phyloP scores from a whole-genome alignment of 441 rosid species.

The Adansonia madagascariensis region DNA sequence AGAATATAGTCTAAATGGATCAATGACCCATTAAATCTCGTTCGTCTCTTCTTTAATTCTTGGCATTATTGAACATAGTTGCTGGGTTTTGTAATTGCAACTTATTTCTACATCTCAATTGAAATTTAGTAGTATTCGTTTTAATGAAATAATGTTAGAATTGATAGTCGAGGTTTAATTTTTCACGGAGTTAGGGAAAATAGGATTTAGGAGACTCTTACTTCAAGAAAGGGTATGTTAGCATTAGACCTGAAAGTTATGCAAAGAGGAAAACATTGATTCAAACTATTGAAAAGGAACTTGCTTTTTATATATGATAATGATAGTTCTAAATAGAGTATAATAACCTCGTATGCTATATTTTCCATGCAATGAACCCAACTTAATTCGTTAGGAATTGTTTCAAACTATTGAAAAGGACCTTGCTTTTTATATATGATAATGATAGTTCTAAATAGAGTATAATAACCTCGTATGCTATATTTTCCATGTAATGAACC shows the following conservation, averaged over 20 bases:
- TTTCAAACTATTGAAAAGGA: neutral
- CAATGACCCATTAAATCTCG: neutral
- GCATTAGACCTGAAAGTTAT: constrained; percentile 10
- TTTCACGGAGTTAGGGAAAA: neutral
- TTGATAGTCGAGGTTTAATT: neutral
- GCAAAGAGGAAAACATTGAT: neutral
- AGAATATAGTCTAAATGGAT: neutral
- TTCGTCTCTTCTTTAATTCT: neutral
- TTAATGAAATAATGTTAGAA: neutral
- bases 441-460: neutral
- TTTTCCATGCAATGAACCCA: neutral
- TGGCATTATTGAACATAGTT: neutral
- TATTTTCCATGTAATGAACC: neutral
- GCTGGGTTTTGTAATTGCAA: neutral
- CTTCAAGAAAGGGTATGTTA: neutral
- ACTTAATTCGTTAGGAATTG: neutral
- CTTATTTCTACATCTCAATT: neutral
- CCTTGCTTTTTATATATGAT: neutral
- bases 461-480: neutral
- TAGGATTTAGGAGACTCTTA: neutral
- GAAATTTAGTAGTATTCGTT: neutral
- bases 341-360: neutral
- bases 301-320: constrained; percentile 1
- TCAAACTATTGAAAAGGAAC: neutral
- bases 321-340: neutral